Evolutionary conservation across 2,329 filamentous ascomycete species (phyloP).

Genomic region (Penicillium sp.): DNA sequence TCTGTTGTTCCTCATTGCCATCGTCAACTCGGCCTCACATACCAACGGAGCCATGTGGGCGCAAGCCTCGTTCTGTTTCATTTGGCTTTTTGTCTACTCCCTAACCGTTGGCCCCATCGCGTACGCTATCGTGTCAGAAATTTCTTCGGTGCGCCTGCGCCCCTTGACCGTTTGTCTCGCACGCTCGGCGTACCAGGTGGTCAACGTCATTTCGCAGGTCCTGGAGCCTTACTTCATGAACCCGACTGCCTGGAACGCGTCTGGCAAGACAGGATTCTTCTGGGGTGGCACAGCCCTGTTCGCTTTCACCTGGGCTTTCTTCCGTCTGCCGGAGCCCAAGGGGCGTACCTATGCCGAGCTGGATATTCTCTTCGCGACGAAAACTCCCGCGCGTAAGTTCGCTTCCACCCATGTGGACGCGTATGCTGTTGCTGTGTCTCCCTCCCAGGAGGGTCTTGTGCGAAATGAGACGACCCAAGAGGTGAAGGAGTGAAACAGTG

Average conservation of each 20-base stretch:
- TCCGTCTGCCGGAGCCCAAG: slow-evolving; percentile 44
- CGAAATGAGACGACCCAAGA: slow-evolving; percentile 14
- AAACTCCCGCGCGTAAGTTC: slow-evolving; percentile 42
- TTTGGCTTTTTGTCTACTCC: slow-evolving; percentile 60
- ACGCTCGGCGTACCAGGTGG: slow-evolving; percentile 56
- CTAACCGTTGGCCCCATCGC: slow-evolving; percentile 59
- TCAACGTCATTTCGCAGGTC: slow-evolving; percentile 53
- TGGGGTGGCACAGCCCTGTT: slow-evolving; percentile 39
- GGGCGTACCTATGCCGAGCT: slow-evolving; percentile 46
- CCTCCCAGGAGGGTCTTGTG: slow-evolving; percentile 26
- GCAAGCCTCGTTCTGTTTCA: slow-evolving; percentile 51
- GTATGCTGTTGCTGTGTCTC: slow-evolving; percentile 16
- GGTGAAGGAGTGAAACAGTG: slow-evolving; percentile 13
- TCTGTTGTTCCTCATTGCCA: slow-evolving; percentile 36
- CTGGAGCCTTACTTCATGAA: slow-evolving; percentile 42
- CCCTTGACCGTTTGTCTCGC: slow-evolving; percentile 61
- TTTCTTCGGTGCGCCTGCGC: slow-evolving; percentile 58
- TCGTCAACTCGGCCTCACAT: slow-evolving; percentile 29
- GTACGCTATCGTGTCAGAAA: slow-evolving; percentile 58
- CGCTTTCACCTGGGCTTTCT: slow-evolving; percentile 42
- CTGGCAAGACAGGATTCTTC: slow-evolving; percentile 47
- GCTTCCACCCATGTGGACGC: slow-evolving; percentile 25
- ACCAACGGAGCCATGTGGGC: slow-evolving; percentile 35
- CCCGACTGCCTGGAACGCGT: slow-evolving; percentile 42
- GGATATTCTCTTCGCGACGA: slow-evolving; percentile 47